Conservation (phyloP, 176 grass and related monocot genomes). For the Cocos nucifera region DNA sequence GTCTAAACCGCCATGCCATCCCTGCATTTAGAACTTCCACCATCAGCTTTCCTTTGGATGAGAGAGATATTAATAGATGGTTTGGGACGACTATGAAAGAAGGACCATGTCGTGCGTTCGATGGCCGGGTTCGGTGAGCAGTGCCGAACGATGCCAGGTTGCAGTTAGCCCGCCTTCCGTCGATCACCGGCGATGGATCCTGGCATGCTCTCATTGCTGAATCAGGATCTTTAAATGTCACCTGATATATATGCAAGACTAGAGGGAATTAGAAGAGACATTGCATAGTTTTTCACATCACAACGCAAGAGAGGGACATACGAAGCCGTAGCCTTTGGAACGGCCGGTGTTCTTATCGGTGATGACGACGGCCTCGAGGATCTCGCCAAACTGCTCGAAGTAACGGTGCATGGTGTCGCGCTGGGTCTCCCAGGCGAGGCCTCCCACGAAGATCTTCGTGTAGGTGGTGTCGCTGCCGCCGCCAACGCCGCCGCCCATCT, state of each 20-base stretch:
- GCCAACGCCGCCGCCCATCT: background rate
- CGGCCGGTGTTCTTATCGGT: conserved; percentile 24
- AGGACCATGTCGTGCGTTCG: too few relatives aligned
- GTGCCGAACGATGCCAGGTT: conserved; percentile 29
- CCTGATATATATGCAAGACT: conserved; percentile 8
- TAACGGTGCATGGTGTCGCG: conserved; percentile 12
- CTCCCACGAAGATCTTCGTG: conserved; percentile 34
- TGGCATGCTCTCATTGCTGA: conserved; percentile 17
- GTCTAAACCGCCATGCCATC: conserved; percentile 13
- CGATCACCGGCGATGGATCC: conserved; percentile 31
- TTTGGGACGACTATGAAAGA: too few relatives aligned
- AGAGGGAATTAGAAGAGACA: conserved; percentile 7
- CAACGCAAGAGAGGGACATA: conserved; percentile 4
- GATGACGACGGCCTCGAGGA: conserved; percentile 31
- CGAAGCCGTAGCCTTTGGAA: conserved; percentile 41
- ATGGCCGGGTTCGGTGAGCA: too few relatives aligned
- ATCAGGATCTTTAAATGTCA: conserved; percentile 25
- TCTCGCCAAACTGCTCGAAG: conserved; percentile 27
- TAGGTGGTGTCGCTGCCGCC: conserved; percentile 17
- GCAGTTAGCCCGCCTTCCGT: conserved; percentile 28
- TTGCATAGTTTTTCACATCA: background rate
- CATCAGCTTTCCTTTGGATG: too few relatives aligned
- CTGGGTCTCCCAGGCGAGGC: conserved; percentile 29
- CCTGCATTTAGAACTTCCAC: conserved; percentile 9
- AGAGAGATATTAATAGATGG: too few relatives aligned